Evolutionary conservation across 805 yeast genomes (phyloP), one percentile per base, ranked within the genome.

Genomic region (Nakazawaea ambrosiae): DNA sequence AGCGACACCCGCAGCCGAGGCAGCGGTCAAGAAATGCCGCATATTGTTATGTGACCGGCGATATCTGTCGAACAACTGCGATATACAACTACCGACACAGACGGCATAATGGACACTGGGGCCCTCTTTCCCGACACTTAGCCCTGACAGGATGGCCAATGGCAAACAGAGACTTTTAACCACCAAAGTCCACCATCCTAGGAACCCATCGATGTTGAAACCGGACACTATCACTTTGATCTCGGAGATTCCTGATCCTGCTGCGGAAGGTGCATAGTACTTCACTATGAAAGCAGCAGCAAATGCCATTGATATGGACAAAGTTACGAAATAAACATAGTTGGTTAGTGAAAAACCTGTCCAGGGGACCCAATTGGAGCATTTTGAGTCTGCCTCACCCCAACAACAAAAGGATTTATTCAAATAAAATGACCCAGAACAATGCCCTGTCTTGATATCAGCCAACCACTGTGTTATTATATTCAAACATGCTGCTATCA

Each of bases 51-150:
- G 71, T 16, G 73, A 65, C 36, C 57, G 58, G n/a, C 61, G 55
- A 46, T 70, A 73, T 41, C 57, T 55, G 17, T 51, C 50, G 40
- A 81, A 66, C 31, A 76, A 54, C 27, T 70, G 68, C 1, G 92
- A 78, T 10, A 87, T 63, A n/a, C 78, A 71, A 49, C 79, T 78
- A 0, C 97, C 98, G n/a, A 83, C 90, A 56, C 97, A 89, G 0
- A 89, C 95, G 0, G 98, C 97, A 58, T 90, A 92, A 59, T 92
- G 99, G 10, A 92, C 98, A 49, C 90, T 78, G 2, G 99, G 99
- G 0, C 99, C 99, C 55, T 92, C 99, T 59, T 92, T 92, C 17
- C 99, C 99, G 5, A 92, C 83, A 47, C 90, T 82, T 27, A 92
- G 59, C 0, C 98, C 98, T 1, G 96, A 81, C 1, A 95, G 89